phyloP scores from a whole-genome alignment of 1,139 yeast genomes.

The Saccharomycopsis phalli region DNA sequence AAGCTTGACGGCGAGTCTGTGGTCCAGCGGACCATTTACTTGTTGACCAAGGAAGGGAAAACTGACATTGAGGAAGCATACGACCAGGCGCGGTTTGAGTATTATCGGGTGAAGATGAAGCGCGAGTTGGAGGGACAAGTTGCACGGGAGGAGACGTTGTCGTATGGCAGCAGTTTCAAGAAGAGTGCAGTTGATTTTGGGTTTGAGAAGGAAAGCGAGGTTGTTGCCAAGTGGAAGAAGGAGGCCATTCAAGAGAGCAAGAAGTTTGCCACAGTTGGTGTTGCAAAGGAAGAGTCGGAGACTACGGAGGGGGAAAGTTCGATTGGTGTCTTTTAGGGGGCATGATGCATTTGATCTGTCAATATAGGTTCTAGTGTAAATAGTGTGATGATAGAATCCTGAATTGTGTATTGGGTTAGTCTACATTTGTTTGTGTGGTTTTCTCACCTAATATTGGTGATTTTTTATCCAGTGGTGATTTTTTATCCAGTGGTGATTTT shows the following conservation, averaged over 20 bases:
- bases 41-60: constrained; percentile 36
- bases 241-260: constrained; percentile 58
- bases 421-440: too few relatives aligned
- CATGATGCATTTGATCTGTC: background rate
- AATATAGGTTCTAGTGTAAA: too few relatives aligned
- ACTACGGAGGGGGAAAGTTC: background rate
- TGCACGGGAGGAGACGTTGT: constrained; percentile 71
- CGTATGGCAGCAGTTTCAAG: constrained; percentile 76
- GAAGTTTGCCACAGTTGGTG: constrained; percentile 25
- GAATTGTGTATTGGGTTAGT: too few relatives aligned
- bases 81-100: constrained; percentile 80
- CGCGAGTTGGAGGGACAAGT: constrained; percentile 73
- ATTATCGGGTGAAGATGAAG: constrained; percentile 75
- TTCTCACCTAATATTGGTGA: too few relatives aligned
- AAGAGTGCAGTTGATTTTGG: constrained; percentile 58
- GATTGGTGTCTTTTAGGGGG: background rate
- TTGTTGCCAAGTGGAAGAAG: constrained; percentile 62
- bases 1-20: constrained; percentile 90
- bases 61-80: constrained; percentile 55
- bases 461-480: too few relatives aligned
- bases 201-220: constrained; percentile 58
- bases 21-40: constrained; percentile 79
- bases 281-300: background rate
- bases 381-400: constrained; percentile 2
- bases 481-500: too few relatives aligned